Base-by-base conservation (phyloP, 441 rosid genomes). In the Iberis amara region DNA sequence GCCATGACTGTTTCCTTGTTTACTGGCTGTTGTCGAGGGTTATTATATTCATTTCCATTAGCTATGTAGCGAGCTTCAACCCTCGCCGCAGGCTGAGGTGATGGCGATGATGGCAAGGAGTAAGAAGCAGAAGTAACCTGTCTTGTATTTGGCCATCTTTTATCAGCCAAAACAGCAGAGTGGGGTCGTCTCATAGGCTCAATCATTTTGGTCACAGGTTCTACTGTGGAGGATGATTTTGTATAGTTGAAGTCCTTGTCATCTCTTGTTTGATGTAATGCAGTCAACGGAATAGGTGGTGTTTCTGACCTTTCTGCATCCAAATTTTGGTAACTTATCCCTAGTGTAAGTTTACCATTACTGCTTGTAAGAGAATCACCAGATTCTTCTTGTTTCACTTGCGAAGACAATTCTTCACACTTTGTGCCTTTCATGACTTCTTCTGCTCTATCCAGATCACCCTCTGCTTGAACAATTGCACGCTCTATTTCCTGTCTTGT, bases 401-500 rank as follows among this genome's bases (percentile, higher is more conserved):
- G 62, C 62, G 68, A 42, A 47, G 70, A 50, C 18, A 72, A 51
- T 32, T 53, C 66, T 7, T 79, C 94, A 52, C 52, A 77, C 71
- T 79, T 85, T 50, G 53, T 59, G 35, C 61, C 65, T 61, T 65
- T 70, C 58, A 85, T 39, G 39, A 68, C 52, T 66, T 80, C 83
- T 35, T 61, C 78, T 8, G 85, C 89, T 69, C 70, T 81, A 41
- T 68, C 74, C 45, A 88, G 77, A 68, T 85, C 76, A 58, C 96
- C 96, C 57, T 88, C 85, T 48, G 80, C 76, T 38, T 70, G 69
- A 55, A 82, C 82, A 59, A 88, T 70, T 26, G 74, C 86, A 63
- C 94, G 80, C 74, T 88, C 91, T 49, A 82, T 83, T 62, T 88
- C 96, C 69, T 88, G 94, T 68, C 81, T 85, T 13, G 83, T 64